Evolutionary conservation across 805 yeast genomes (phyloP), one percentile per base, ranked within the genome.

Genomic region (Candida golubevii): DNA sequence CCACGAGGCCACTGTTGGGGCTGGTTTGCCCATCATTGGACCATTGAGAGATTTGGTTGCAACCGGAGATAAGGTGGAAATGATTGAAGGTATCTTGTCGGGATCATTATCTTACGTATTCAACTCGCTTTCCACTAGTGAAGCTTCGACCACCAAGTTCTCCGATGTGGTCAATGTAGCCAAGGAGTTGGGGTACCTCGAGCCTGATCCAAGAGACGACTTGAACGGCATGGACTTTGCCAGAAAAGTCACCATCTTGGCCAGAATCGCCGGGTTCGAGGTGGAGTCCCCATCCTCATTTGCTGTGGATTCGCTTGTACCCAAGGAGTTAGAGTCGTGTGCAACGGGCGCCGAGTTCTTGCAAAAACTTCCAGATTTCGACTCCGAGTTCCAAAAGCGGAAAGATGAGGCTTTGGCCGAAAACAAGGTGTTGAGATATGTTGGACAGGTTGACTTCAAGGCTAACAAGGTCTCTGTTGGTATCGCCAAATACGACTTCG

Each of bases 161-260:
- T 88, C 97, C 26, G 96, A 89, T 44, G 83, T 93, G 40, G 98
- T 93, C 46, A 74, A 78, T 51, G 81, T 82, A 38, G 99, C 99
- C 42, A 91, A 91, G 70, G 69, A 82, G 41, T 74, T 88, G 53
- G 99, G 99, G 41, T 93, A 88, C 78, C 91, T 97, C 35, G 99
- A 93, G 71, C 99, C 99, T 39, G 99, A 93, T 66, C 99, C 99
- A 67, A 84, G 99, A 71, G 99, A 93, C 66, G 99, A 93, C 64
- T 79, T 93, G 67, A 93, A 91, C 66, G 99, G 99, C 43, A 77
- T 93, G 63, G 99, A 93, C 62, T 97, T 93, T 49, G 99, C 99
- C 36, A 85, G 99, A 78, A 93, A 93, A 68, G 97, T 93, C 28
- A 89, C 99, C 26, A 93, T 93, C 53, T 78, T 93, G 51, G 96